phyloP scores from a whole-genome alignment of 2,329 filamentous ascomycete species.

The Fusarium brachygibbosum region DNA sequence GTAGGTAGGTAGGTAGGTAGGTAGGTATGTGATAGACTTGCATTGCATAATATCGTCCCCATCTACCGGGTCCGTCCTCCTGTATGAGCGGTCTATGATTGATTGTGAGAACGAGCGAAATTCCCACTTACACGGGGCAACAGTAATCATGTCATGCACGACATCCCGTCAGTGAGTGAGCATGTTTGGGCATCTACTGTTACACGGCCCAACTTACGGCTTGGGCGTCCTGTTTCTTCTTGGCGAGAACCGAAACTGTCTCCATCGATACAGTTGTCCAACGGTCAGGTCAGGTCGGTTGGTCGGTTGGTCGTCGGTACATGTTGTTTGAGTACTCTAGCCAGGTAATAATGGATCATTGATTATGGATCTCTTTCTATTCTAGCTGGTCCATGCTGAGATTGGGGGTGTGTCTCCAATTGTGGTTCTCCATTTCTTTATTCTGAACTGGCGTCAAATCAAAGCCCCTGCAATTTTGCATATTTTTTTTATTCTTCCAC shows the following conservation, averaged over 20 bases:
- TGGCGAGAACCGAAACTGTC: constrained; percentile 33
- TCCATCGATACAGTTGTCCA: constrained; percentile 21
- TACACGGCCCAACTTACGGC: constrained; percentile 43
- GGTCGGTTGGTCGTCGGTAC: constrained; percentile 37
- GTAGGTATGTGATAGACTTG: not conserved
- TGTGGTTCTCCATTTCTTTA: constrained; percentile 12
- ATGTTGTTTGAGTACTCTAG: constrained; percentile 32
- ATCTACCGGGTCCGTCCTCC: constrained; percentile 23
- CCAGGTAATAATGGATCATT: not conserved
- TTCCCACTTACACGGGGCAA: not conserved
- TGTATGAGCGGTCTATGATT: constrained; percentile 18
- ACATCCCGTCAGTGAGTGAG: constrained; percentile 43
- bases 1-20: not conserved
- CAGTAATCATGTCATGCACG: constrained; percentile 41
- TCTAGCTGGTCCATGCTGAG: constrained; percentile 13
- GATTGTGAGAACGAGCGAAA: constrained; percentile 13
- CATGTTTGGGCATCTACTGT: constrained; percentile 35
- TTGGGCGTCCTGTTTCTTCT: constrained; percentile 35
- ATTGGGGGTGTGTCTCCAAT: constrained; percentile 24
- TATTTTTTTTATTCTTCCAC: constrained; percentile 19
- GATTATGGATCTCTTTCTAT: not conserved
- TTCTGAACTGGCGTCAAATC: constrained; percentile 4
- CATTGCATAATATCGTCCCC: constrained; percentile 8
- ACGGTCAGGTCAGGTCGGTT: constrained; percentile 10
- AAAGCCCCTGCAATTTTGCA: constrained; percentile 25